phyloP scores from a whole-genome alignment of 441 rosid species.

The Pelargonium myrrhifolium region DNA sequence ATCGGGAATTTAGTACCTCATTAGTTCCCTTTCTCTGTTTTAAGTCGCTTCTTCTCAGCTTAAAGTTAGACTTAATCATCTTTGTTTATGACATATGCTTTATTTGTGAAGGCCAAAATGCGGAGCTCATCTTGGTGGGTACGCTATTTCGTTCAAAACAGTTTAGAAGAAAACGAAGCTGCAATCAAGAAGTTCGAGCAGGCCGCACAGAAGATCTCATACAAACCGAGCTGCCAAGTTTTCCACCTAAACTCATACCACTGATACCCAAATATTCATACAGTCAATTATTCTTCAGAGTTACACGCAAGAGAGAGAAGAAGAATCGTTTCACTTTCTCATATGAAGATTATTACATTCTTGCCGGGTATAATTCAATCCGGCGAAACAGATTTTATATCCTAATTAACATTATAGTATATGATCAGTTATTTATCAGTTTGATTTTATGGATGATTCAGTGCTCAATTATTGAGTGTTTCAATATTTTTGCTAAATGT shows the following conservation, averaged over 20 bases:
- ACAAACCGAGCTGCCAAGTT: constrained; percentile 42
- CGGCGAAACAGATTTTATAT: neutral
- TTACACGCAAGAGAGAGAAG: neutral
- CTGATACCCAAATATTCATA: neutral
- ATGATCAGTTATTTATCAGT: neutral
- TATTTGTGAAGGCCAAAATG: constrained; percentile 41
- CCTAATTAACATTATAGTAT: neutral
- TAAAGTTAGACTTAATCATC: neutral
- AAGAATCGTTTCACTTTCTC: neutral
- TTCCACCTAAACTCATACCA: constrained; percentile 46
- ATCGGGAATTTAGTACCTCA: neutral
- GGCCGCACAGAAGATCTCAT: constrained; percentile 34
- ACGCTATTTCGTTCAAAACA: constrained; percentile 35
- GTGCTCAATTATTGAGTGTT: neutral
- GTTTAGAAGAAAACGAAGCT: constrained; percentile 48
- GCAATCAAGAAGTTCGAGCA: constrained; percentile 43
- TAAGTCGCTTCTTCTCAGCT: neutral
- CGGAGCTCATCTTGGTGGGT: constrained; percentile 56
- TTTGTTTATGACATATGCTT: neutral
- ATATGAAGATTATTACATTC: neutral
- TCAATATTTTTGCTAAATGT: neutral
- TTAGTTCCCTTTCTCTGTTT: neutral
- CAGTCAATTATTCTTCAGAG: neutral
- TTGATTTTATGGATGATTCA: neutral
- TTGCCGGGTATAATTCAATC: neutral